Conservation (phyloP, 306 rosid species). For the Prunus padus region DNA sequence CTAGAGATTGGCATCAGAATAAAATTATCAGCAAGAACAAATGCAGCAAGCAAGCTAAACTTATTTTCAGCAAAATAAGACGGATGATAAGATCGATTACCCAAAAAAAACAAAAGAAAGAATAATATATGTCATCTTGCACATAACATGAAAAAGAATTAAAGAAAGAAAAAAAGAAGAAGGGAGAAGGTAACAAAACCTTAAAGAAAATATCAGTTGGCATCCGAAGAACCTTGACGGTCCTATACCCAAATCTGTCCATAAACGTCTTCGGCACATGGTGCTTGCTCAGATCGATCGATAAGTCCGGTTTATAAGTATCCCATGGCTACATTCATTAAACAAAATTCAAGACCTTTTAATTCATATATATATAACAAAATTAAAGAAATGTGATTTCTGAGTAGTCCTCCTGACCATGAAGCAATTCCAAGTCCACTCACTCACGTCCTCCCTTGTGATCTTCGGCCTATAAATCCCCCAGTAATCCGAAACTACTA, state of each 20-base stretch:
- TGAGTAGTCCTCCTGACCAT: conserved; percentile 41
- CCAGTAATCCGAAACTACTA: conserved; percentile 59
- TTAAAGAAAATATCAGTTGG: conserved; percentile 65
- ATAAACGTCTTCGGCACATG: conserved; percentile 60
- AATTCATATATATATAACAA: background rate
- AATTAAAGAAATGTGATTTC: background rate
- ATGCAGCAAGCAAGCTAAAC: too few relatives aligned
- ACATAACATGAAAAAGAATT: background rate
- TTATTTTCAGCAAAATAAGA: too few relatives aligned
- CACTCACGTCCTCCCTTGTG: conserved; percentile 68
- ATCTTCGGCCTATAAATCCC: conserved; percentile 60
- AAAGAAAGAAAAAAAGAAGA: background rate
- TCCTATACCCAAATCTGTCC: conserved; percentile 71
- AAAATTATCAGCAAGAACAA: too few relatives aligned
- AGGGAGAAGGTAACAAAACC: conserved; percentile 30
- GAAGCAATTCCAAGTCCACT: conserved; percentile 95
- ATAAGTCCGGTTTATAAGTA: conserved; percentile 51
- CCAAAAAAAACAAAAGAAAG: too few relatives aligned
- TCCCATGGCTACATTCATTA: conserved; percentile 65
- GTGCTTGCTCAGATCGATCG: conserved; percentile 70
- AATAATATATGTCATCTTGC: too few relatives aligned
- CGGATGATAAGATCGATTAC: too few relatives aligned
- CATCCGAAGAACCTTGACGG: conserved; percentile 70
- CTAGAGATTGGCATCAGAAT: too few relatives aligned
- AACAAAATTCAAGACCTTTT: background rate